These are phyloP conservation scores for Cercis canadensis DNA, from an alignment of 306 rosid species.

Conservation along the genomic window DNA sequence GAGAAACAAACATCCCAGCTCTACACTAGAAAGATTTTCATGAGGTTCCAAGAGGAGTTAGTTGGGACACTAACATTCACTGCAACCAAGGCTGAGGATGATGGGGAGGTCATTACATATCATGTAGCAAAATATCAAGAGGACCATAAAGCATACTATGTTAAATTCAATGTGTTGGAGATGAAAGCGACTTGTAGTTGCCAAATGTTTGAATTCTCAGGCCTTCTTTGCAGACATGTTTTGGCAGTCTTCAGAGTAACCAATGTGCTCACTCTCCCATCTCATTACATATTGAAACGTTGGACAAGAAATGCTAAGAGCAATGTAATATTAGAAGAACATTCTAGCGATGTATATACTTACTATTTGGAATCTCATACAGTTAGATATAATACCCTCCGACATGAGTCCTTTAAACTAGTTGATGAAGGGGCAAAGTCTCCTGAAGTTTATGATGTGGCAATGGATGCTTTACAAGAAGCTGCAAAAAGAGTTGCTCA, in stretches of 20 bases:
- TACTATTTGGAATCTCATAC: conserved; percentile 97
- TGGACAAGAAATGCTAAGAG: conserved; percentile 99
- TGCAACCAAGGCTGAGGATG: conserved; percentile 89
- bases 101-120: conserved; percentile 78
- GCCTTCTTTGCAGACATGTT: conserved; percentile 96
- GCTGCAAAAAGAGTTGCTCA: conserved; percentile 75
- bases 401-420: conserved; percentile 83
- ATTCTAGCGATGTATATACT: conserved; percentile 67
- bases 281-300: conserved; percentile 92
- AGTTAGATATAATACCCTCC: conserved; percentile 88
- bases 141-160: conserved; percentile 78
- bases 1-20: conserved; percentile 96
- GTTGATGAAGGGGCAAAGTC: conserved; percentile 86
- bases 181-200: conserved; percentile 94
- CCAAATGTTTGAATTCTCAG: conserved; percentile 99
- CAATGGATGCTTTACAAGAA: conserved; percentile 71
- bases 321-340: conserved; percentile 86
- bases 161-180: conserved; percentile 88
- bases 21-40: conserved; percentile 84
- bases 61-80: conserved; percentile 92
- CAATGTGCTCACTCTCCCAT: conserved; percentile 94
- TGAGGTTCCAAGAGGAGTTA: conserved; percentile 95
- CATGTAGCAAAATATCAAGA: conserved; percentile 94
- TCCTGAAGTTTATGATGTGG: conserved; percentile 68
- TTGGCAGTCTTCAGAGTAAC: conserved; percentile 98